Conservation (phyloP, 345 rosid genomes). For the Brassica nigra region DNA sequence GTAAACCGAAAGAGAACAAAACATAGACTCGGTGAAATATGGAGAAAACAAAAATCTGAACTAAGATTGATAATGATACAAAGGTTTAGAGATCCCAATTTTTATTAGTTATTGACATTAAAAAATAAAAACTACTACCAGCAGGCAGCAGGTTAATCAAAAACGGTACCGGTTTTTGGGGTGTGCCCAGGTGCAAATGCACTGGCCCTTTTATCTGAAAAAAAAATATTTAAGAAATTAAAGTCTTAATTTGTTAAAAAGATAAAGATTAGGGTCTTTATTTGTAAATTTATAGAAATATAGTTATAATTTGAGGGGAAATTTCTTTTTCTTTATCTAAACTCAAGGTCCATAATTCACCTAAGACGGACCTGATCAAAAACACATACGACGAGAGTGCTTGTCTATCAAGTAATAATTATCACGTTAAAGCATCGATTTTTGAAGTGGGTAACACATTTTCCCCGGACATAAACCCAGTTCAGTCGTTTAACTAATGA, state of each 20-base stretch:
- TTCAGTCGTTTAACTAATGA: not conserved
- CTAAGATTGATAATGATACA: not conserved
- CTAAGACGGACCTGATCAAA: not conserved
- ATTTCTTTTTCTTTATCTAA: too few relatives aligned
- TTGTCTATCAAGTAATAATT: conserved; percentile 5
- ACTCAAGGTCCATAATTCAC: too few relatives aligned
- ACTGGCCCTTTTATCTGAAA: too few relatives aligned
- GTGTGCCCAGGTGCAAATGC: too few relatives aligned
- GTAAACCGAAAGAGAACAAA: not conserved
- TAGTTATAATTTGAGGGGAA: too few relatives aligned
- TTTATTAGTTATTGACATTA: not conserved
- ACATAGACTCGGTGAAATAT: not conserved
- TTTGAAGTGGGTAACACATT: conserved; percentile 1
- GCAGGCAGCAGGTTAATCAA: too few relatives aligned
- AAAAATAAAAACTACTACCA: not conserved
- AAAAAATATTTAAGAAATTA: too few relatives aligned
- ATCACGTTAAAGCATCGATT: not conserved
- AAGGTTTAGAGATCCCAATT: not conserved
- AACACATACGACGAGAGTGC: not conserved
- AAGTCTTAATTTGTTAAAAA: too few relatives aligned
- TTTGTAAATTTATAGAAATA: too few relatives aligned
- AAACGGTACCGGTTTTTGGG: too few relatives aligned
- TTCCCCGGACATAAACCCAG: not conserved
- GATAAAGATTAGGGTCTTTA: too few relatives aligned
- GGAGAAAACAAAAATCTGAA: conserved; percentile 10